These are phyloP conservation scores for Fusarium pininemorale DNA, from an alignment of 2,329 filamentous ascomycete genomes.

Conservation along the genomic window DNA sequence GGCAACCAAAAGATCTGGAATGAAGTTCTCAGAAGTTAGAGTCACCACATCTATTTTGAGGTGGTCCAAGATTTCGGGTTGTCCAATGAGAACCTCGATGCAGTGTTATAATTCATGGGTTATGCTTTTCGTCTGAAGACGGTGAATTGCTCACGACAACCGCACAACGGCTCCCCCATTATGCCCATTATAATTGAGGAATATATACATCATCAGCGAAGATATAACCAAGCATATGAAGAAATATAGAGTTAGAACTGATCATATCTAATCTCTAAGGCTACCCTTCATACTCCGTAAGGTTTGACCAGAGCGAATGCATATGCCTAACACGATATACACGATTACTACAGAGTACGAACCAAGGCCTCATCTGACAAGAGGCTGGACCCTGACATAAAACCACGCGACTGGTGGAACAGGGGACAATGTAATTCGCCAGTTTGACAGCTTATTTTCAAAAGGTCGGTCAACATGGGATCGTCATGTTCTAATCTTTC, in stretches of 20 bases:
- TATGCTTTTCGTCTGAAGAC: neutral
- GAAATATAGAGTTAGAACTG: neutral
- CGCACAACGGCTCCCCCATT: neutral
- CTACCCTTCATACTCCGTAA: neutral
- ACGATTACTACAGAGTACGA: neutral
- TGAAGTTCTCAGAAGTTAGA: neutral
- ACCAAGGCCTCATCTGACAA: constrained; percentile 1
- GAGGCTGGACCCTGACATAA: neutral
- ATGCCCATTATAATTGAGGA: neutral
- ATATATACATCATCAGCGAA: neutral
- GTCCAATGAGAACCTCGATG: neutral
- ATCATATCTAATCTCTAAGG: neutral
- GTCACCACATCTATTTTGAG: neutral
- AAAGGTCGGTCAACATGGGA: constrained; percentile 27
- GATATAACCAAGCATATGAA: neutral
- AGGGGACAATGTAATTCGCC: constrained; percentile 11
- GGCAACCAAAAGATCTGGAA: neutral
- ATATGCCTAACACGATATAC: neutral
- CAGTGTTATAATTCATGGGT: neutral
- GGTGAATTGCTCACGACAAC: neutral
- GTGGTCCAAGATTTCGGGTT: neutral
- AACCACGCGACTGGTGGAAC: constrained; percentile 5
- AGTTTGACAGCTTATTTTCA: constrained; percentile 13
- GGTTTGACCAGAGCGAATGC: neutral
- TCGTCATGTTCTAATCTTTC: constrained; percentile 22